phyloP scores from a whole-genome alignment of 2,329 filamentous ascomycete genomes.

The Colletotrichum incanum region DNA sequence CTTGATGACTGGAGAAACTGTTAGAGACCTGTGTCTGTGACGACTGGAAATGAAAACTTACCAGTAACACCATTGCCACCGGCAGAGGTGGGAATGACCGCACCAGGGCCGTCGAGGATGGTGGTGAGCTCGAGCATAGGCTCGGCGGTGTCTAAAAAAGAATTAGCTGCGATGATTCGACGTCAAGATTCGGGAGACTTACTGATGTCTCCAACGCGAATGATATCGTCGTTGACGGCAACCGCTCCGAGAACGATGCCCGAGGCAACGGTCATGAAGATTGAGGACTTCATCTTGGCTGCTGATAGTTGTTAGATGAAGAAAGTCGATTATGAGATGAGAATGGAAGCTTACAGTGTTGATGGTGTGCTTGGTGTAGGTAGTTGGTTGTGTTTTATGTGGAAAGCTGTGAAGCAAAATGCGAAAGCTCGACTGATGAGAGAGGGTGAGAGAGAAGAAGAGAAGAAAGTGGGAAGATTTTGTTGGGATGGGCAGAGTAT shows the following conservation, averaged over 20 bases:
- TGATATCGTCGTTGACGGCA: neutral
- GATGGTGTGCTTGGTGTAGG: neutral
- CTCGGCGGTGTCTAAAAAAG: neutral
- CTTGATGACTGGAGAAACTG: neutral
- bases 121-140: constrained; percentile 5
- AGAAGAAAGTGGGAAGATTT: neutral
- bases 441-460: neutral
- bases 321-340: neutral
- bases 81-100: neutral
- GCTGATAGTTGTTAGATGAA: neutral
- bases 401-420: neutral
- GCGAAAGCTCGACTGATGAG: neutral
- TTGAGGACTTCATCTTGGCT: neutral
- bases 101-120: neutral
- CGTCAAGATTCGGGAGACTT: neutral
- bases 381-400: no score
- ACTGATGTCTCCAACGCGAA: neutral
- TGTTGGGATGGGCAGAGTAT: neutral
- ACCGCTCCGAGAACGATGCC: neutral
- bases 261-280: neutral
- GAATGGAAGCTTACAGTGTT: neutral
- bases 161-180: neutral
- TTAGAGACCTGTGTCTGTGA: neutral
- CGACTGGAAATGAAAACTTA: neutral
- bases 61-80: neutral